Percentiles rank a stretch among this genome's conserved stretches.
Conservation (phyloP, 805 yeast species). For the Scheffersomyces amazonensis region DNA sequence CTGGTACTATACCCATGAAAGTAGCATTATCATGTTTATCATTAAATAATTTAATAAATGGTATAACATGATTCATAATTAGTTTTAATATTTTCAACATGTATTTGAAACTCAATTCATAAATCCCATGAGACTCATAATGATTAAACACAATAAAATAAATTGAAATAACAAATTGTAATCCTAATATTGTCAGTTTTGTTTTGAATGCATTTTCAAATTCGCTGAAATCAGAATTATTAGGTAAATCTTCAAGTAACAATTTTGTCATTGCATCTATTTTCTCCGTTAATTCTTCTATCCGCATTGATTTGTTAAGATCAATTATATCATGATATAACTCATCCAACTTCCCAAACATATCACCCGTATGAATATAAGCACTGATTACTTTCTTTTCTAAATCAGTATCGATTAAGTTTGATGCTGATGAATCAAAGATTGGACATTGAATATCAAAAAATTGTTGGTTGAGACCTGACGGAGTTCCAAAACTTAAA, state of each 20-base stretch:
- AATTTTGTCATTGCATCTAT: neutral
- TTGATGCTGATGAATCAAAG: slow-evolving; percentile 31
- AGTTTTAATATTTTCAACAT: neutral
- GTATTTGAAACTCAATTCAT: neutral
- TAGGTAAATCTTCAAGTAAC: neutral
- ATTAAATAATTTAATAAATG: neutral
- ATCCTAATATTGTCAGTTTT: neutral
- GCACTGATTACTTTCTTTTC: slow-evolving; percentile 23
- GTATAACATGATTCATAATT: neutral
- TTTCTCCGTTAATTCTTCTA: neutral
- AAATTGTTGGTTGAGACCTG: slow-evolving; percentile 29
- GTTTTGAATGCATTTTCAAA: neutral
- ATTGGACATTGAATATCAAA: slow-evolving; percentile 47
- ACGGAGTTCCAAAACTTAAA: slow-evolving; percentile 41
- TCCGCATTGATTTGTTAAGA: neutral
- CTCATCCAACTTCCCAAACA: neutral
- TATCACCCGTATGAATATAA: neutral
- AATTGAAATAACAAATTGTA: neutral
- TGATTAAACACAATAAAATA: neutral
- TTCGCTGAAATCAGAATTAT: neutral
- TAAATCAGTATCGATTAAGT: slow-evolving; percentile 26
- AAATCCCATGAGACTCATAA: neutral
- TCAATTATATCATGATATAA: neutral
- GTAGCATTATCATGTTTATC: neutral
- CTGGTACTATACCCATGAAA: neutral